Conservation (phyloP, 306 rosid species). For the Malus sylvestris region DNA sequence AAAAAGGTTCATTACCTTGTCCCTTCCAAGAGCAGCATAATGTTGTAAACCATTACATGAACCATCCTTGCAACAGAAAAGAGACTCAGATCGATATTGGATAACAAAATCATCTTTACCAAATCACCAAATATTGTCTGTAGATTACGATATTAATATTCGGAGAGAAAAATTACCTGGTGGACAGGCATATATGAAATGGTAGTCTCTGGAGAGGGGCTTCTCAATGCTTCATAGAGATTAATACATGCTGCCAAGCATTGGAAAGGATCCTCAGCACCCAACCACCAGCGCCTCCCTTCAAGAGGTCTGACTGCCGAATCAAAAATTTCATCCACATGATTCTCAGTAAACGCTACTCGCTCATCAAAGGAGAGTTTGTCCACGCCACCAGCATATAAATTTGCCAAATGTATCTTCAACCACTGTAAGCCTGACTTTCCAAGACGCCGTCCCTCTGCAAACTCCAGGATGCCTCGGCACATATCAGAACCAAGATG, state of each 20-base stretch:
- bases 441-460: conserved; percentile 84
- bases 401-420: conserved; percentile 93
- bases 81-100: conserved; percentile 7
- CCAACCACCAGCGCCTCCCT: conserved; percentile 90
- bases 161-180: conserved; percentile 48
- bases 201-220: conserved; percentile 76
- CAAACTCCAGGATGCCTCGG: conserved; percentile 88
- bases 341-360: conserved; percentile 55
- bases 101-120: neutral
- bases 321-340: conserved; percentile 69
- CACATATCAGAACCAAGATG: conserved; percentile 98
- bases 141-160: neutral
- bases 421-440: conserved; percentile 85
- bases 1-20: conserved; percentile 54
- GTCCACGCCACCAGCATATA: conserved; percentile 89
- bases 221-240: conserved; percentile 84
- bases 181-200: conserved; percentile 84
- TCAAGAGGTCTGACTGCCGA: conserved; percentile 87
- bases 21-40: conserved; percentile 99
- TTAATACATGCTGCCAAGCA: conserved; percentile 83
- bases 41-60: conserved; percentile 99
- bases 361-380: conserved; percentile 71
- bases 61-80: conserved; percentile 69
- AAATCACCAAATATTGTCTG: neutral
- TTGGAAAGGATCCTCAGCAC: conserved; percentile 97